Evolutionary conservation across 768 basidiomycete genomes (phyloP).

Genomic region (Tulasnella sp.): DNA sequence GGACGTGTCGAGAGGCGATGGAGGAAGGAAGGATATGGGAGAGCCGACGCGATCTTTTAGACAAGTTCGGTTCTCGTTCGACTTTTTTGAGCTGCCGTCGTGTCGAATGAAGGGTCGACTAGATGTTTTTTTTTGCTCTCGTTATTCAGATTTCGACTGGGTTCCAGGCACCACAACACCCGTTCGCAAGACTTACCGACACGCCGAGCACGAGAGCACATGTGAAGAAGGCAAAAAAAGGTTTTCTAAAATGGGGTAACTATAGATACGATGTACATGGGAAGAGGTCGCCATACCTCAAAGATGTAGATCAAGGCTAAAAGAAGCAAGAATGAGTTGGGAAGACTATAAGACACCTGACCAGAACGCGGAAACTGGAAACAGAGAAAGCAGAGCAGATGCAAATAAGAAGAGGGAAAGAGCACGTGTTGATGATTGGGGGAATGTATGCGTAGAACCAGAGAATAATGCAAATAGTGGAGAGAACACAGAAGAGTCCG

Average conservation of each 20-base stretch:
- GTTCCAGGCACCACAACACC: neutral
- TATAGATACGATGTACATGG: neutral
- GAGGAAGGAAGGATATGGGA: neutral
- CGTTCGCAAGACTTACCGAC: neutral
- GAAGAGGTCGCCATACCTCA: too few species aligned
- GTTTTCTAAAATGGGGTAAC: too few species aligned
- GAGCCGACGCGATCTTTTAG: too few species aligned
- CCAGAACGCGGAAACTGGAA: neutral
- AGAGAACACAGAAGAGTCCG: neutral
- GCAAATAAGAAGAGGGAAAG: conserved; percentile 21
- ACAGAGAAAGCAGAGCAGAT: neutral
- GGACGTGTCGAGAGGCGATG: too few species aligned
- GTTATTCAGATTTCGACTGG: neutral
- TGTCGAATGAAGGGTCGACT: neutral
- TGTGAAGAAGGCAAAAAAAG: too few species aligned
- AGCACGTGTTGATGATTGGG: neutral
- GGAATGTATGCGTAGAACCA: neutral
- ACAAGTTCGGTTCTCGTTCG: too few species aligned
- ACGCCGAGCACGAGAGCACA: neutral
- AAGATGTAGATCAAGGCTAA: neutral
- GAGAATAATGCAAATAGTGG: neutral
- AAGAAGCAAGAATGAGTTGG: neutral
- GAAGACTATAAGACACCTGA: neutral
- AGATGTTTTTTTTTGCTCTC: neutral
- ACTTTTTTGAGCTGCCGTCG: neutral